phyloP scores from a whole-genome alignment of 2,329 filamentous ascomycete genomes.

The Ceratocystis ficicola region DNA sequence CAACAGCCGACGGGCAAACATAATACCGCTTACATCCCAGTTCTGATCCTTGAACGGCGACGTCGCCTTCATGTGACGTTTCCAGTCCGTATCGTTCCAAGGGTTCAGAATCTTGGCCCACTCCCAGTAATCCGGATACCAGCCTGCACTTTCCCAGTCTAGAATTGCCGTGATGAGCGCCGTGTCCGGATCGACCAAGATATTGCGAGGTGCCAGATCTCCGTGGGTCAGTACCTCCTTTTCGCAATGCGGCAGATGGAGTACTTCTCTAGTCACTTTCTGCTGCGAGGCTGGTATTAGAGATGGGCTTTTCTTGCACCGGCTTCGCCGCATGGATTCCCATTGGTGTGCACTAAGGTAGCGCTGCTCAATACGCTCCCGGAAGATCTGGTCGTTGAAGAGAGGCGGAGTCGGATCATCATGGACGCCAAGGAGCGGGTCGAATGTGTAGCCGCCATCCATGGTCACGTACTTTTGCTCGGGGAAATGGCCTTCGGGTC shows the following conservation, averaged over 20 bases:
- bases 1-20: conserved; percentile 3
- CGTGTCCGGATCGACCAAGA: conserved; percentile 29
- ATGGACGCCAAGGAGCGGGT: conserved; percentile 6
- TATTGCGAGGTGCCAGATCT: conserved; percentile 30
- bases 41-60: conserved; percentile 5
- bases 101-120: conserved; percentile 26
- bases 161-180: conserved; percentile 42
- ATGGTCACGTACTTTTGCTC: conserved; percentile 15
- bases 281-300: not conserved
- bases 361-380: conserved; percentile 19
- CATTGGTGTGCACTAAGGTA: conserved; percentile 21
- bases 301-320: no score
- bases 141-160: conserved; percentile 42
- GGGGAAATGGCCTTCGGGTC: conserved; percentile 5
- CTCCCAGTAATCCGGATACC: conserved; percentile 30
- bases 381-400: conserved; percentile 1
- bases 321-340: not conserved
- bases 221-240: conserved; percentile 29
- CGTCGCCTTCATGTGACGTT: conserved; percentile 9
- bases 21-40: conserved; percentile 4
- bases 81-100: conserved; percentile 11
- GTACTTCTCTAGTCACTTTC: not conserved
- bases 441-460: conserved; percentile 2
- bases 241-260: conserved; percentile 24
- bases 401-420: conserved; percentile 6